phyloP scores from a whole-genome alignment of 2,329 filamentous ascomycete genomes.

The Cercospora sojina region DNA sequence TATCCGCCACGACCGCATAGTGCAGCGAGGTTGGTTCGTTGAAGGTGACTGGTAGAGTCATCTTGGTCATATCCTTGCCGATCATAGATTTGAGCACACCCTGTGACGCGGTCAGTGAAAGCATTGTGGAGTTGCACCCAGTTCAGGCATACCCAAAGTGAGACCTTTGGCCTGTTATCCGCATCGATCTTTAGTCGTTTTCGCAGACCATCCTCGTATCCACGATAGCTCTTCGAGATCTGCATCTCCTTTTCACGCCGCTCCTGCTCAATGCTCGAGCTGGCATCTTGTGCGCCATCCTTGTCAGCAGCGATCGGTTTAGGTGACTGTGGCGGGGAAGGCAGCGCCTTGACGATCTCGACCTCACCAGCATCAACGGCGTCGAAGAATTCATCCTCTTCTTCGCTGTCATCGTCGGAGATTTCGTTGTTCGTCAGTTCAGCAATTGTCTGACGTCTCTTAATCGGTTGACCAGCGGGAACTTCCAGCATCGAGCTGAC shows the following conservation, averaged over 20 bases:
- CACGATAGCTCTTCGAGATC: conserved; percentile 75
- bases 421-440: conserved; percentile 65
- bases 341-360: conserved; percentile 69
- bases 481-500: conserved; percentile 27
- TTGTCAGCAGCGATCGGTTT: conserved; percentile 28
- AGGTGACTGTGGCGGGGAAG: conserved; percentile 41
- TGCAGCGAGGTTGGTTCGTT: conserved; percentile 96
- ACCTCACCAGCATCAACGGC: conserved; percentile 92
- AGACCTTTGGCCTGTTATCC: conserved; percentile 90
- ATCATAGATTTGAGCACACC: conserved; percentile 99
- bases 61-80: conserved; percentile 99
- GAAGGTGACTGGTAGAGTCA: conserved; percentile 97
- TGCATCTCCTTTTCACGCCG: conserved; percentile 55
- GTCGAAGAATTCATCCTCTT: conserved; percentile 94
- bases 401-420: conserved; percentile 79
- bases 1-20: conserved; percentile 92
- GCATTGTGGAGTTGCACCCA: not conserved
- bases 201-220: conserved; percentile 87
- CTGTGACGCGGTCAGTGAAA: conserved; percentile 50
- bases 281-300: conserved; percentile 47
- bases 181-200: conserved; percentile 81
- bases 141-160: conserved; percentile 74
- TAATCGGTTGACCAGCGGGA: conserved; percentile 32
- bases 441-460: conserved; percentile 66
- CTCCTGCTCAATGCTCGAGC: conserved; percentile 18